Evolutionary conservation across 768 basidiomycete species (phyloP), one percentile per base, ranked within the genome.

Genomic region (Pleurotus platypus): DNA sequence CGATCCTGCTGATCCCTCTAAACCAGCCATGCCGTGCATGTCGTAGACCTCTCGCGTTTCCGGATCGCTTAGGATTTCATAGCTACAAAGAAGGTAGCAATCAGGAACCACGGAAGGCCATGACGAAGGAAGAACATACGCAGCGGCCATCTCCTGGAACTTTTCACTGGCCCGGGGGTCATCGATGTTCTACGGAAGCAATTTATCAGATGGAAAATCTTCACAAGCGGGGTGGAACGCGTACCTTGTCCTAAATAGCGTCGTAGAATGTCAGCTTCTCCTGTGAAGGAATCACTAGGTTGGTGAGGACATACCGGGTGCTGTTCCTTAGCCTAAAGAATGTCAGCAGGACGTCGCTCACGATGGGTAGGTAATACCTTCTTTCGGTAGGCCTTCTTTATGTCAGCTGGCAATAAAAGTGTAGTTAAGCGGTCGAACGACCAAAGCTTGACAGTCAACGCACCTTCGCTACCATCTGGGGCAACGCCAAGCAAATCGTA

Each of bases 351-450:
- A 57, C 55, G 58, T 66, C 61, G 20, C 61, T 65, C 61, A 61
- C 59, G n/a, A 56, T 42, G 56, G 45, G 61, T 27, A 27, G 58
- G 46, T 50, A 64, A 63, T 74, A 92, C 93, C 85, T 94, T 95
- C 75, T 84, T 90, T 69, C 89, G 87, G 69, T 98, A 98, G 13
- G 94, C 94, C 67, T 90, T 92, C 73, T 94, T 95, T 64, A 98
- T 92, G 61, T 98, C 92, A 62, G 78, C 91, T 89, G 61, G 38
- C 15, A 56, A 59, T 54, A 46, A 43, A 22, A 46, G 27, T 45
- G 64, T 15, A 8, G 46, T 49, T 48, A 71, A 57, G 70, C 57
- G 26, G 48, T 49, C 18, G 26, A 45, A 50, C 22, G 20, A 50
- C 22, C 30, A 46, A 38, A 39, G 57, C 59, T 30, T 55, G 27